A percentile compares a stretch with the other conserved stretches of the same genome.
phyloP scores from a whole-genome alignment of 2,329 filamentous ascomycete genomes.

The Fulvia fulva region DNA sequence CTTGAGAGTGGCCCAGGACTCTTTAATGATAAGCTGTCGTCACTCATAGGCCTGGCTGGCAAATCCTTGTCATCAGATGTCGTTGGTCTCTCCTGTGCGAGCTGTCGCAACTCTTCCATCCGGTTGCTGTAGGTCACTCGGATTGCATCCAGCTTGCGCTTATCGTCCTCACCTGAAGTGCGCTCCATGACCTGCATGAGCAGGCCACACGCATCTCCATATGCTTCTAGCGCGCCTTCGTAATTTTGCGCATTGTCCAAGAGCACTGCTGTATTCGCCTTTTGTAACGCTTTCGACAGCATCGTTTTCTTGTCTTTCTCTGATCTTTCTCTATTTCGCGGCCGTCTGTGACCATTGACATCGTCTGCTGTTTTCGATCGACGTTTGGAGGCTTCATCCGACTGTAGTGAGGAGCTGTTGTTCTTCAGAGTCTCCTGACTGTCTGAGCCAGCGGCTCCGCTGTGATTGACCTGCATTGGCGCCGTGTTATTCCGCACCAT shows the following conservation, averaged over 20 bases:
- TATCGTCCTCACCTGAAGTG: conserved; percentile 81
- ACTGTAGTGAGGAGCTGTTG: conserved; percentile 9
- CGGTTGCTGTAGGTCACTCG: conserved; percentile 85
- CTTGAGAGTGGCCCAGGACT: conserved; percentile 26
- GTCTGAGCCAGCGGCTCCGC: conserved; percentile 11
- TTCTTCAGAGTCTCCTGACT: conserved; percentile 12
- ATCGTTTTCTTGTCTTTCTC: conserved; percentile 75
- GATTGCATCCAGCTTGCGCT: conserved; percentile 87
- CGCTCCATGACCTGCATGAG: conserved; percentile 82
- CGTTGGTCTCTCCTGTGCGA: conserved; percentile 50
- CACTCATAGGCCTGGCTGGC: conserved; percentile 65
- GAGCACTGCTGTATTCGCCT: conserved; percentile 91
- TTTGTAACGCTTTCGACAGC: conserved; percentile 91
- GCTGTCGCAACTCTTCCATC: conserved; percentile 77
- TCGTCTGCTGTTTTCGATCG: conserved; percentile 14
- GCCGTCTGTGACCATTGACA: conserved; percentile 12
- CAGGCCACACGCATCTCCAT: conserved; percentile 83
- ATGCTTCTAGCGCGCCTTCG: conserved; percentile 83
- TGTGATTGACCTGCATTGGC: conserved; percentile 16
- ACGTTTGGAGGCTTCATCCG: conserved; percentile 12
- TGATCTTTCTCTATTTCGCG: conserved; percentile 39
- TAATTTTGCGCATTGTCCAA: conserved; percentile 96
- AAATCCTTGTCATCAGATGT: conserved; percentile 64
- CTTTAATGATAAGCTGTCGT: conserved; percentile 44
- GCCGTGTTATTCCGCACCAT: conserved; percentile 24